Evolutionary conservation across 495 filamentous ascomycete species (phyloP).

Genomic region (Rostrohypoxylon terebratum): DNA sequence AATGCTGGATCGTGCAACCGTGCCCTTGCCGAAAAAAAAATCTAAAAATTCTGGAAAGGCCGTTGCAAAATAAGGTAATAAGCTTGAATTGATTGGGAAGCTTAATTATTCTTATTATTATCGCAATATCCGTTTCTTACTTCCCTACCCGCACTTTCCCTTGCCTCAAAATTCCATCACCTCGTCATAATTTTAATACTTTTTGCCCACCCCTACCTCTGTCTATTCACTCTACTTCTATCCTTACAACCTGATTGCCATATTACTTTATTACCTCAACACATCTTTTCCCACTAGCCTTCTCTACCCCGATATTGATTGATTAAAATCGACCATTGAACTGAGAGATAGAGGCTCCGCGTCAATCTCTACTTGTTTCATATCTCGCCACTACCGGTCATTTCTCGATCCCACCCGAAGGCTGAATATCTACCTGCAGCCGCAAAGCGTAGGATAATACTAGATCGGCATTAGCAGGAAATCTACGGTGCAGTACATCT

Average conservation of each 20-base stretch:
- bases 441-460: conserved; percentile 41
- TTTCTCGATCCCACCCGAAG: conserved; percentile 41
- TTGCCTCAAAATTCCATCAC: conserved; percentile 43
- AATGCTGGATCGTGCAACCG: conserved; percentile 28
- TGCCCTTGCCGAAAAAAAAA: conserved; percentile 28
- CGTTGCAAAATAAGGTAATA: conserved; percentile 46
- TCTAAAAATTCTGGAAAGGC: not conserved
- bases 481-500: conserved; percentile 31
- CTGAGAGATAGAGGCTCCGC: conserved; percentile 24
- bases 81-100: conserved; percentile 46
- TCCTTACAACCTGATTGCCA: conserved; percentile 2
- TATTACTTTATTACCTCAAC: not conserved
- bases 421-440: conserved; percentile 48
- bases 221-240: conserved; percentile 25
- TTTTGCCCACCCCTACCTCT: conserved; percentile 9
- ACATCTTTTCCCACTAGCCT: not conserved
- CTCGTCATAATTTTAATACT: conserved; percentile 41
- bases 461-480: conserved; percentile 38
- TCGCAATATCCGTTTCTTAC: conserved; percentile 42
- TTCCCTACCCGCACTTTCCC: conserved; percentile 41
- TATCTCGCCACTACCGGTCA: conserved; percentile 42
- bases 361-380: conserved; percentile 39
- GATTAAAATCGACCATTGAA: conserved; percentile 37
- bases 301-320: conserved; percentile 25
- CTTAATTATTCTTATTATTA: conserved; percentile 42